Evolutionary conservation across 306 rosid genomes (phyloP), one percentile per base, ranked within the genome.

Genomic region (Cajanus cajan): DNA sequence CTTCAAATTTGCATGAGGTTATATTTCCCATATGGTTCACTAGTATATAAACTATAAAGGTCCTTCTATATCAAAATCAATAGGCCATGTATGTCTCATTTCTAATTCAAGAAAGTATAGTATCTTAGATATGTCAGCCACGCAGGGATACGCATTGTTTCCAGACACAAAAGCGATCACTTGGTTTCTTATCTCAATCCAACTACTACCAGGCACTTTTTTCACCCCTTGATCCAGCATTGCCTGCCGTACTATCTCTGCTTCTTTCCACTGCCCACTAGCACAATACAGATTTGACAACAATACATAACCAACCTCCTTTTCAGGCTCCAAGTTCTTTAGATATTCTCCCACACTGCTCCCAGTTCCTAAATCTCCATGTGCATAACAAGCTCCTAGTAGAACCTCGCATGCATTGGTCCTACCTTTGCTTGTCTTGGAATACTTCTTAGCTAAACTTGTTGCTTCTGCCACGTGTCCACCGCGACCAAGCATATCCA

Each of bases 181-280:
- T 67, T 75, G 63, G 52, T 90, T 88, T 70, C 86, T 84, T 57
- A 88, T 89, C 86, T 90, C 93, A 82, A 93, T 90, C 98, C 97
- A 91, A 86, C 94, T 91, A 84, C 94, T 84, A 43, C 98, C 98
- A 13, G 93, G 91, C 77, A 83, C 89, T 90, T 93, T 91, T 90
- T 88, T 91, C 78, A 90, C 87, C 24, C 97, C 90, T 80, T 88
- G 84, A 50, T 88, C 93, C 57, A 82, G 6, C 98, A 91, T 91
- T 54, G 84, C 86, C 86, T 87, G 86, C 82, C 98, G 67, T 6
- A 90, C 77, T 24, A 71, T 78, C 89, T 93, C 98, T 52, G 98
- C 97, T 82, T 91, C 92, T 81, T 86, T 85, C 97, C 98, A 93
- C 82, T 76, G 85, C 76, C 93, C 94, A 41, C 85, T 80, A 3